Evolutionary conservation across 257 asterid genomes (phyloP).

Genomic region (Solanum bukasovii): DNA sequence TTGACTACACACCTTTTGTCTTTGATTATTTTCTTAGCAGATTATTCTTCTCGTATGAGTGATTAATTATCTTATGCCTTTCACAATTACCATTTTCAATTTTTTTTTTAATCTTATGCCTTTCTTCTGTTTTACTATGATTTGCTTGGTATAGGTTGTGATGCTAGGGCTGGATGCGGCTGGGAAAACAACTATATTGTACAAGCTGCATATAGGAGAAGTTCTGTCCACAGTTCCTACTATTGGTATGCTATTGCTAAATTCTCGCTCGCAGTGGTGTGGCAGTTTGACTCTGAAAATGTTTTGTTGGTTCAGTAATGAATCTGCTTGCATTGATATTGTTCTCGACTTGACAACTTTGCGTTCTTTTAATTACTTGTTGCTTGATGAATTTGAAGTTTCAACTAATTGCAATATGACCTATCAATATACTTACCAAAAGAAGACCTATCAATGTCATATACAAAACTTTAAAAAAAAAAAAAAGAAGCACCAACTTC

Average conservation of each 20-base stretch:
- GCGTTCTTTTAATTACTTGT: not conserved
- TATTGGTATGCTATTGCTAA: constrained; percentile 49
- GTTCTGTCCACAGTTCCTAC: constrained; percentile 98
- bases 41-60: not conserved
- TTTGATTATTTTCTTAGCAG: not conserved
- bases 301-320: not conserved
- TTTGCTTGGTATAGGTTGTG: constrained; percentile 53
- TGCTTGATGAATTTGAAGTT: not conserved
- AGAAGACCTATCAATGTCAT: not conserved
- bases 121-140: not conserved
- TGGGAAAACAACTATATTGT: constrained; percentile 96
- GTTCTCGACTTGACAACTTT: not conserved
- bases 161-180: constrained; percentile 99
- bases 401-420: not conserved
- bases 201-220: constrained; percentile 98
- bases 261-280: not conserved
- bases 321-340: not conserved
- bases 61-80: not conserved
- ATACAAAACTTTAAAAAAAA: too few species aligned
- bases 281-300: not conserved
- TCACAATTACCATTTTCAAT: not conserved
- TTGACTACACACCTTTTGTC: not conserved
- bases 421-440: not conserved
- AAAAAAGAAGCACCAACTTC: not conserved
- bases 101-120: not conserved